Evolutionary conservation across 2,329 filamentous ascomycete species (phyloP).

Genomic region (Monilinia fructigena): DNA sequence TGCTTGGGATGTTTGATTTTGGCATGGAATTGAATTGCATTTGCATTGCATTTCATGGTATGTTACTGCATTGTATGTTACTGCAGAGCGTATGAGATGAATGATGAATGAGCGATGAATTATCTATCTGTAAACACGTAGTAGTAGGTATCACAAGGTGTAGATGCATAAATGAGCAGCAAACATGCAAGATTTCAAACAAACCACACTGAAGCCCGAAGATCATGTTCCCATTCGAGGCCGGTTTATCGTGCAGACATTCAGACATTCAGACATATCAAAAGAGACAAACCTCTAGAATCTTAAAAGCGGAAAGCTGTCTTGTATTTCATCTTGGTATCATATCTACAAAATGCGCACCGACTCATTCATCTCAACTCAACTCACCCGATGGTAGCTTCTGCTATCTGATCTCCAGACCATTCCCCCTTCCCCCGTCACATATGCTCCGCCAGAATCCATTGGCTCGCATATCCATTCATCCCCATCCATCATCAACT

Average conservation of each 20-base stretch:
- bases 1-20: neutral
- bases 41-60: no score
- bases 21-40: neutral
- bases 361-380: neutral
- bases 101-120: no score
- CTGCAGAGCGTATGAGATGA: no score
- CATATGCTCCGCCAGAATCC: neutral
- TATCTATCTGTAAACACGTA: neutral
- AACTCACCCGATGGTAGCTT: neutral
- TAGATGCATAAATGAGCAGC: neutral
- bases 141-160: neutral
- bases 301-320: constrained; percentile 2
- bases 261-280: neutral
- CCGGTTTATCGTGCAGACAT: neutral
- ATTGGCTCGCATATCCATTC: neutral
- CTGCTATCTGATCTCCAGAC: neutral
- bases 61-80: no score
- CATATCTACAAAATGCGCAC: constrained; percentile 21
- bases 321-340: constrained; percentile 22
- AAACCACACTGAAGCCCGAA: no score
- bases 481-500: neutral
- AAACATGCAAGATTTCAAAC: neutral
- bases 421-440: neutral
- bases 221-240: neutral
- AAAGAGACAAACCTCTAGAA: neutral